Percentiles rank a stretch among this genome's conserved stretches.
Evolutionary conservation across 345 rosid species (phyloP).

Genomic region (Gossypium thurberi): DNA sequence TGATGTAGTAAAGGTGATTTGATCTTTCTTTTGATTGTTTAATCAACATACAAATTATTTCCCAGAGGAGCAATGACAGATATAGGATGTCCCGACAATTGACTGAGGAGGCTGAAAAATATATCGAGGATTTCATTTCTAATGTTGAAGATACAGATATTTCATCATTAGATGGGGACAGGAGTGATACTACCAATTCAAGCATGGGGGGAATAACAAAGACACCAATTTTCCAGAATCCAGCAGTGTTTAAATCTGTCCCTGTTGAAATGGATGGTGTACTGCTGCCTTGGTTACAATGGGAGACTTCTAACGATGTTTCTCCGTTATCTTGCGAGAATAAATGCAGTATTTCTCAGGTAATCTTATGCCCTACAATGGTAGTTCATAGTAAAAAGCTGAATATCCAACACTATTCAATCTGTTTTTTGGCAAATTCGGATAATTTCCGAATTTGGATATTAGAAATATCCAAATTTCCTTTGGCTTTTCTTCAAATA

Average conservation of each 20-base stretch:
- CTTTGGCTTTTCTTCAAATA: too few relatives aligned
- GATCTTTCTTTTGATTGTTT: neutral
- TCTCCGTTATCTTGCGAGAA: constrained; percentile 35
- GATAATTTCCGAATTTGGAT: too few relatives aligned
- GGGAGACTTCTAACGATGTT: constrained; percentile 77
- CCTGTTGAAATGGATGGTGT: constrained; percentile 85
- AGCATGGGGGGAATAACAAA: constrained; percentile 45
- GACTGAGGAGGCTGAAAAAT: constrained; percentile 86
- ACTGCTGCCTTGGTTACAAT: constrained; percentile 82
- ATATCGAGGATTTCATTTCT: constrained; percentile 77
- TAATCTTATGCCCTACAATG: constrained; percentile 14
- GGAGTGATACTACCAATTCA: constrained; percentile 78
- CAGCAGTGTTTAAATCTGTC: constrained; percentile 28
- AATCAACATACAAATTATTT: neutral
- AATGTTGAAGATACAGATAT: constrained; percentile 92
- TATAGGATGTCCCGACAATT: constrained; percentile 63
- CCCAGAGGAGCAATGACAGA: constrained; percentile 72
- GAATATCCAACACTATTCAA: too few relatives aligned
- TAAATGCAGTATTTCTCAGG: constrained; percentile 39
- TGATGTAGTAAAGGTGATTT: neutral
- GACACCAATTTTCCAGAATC: constrained; percentile 34
- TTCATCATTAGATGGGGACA: constrained; percentile 87
- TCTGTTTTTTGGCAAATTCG: neutral
- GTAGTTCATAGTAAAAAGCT: neutral
- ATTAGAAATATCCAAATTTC: too few relatives aligned